Conservation (phyloP, 2,329 filamentous ascomycete species). For the Triangularia verruculosa region DNA sequence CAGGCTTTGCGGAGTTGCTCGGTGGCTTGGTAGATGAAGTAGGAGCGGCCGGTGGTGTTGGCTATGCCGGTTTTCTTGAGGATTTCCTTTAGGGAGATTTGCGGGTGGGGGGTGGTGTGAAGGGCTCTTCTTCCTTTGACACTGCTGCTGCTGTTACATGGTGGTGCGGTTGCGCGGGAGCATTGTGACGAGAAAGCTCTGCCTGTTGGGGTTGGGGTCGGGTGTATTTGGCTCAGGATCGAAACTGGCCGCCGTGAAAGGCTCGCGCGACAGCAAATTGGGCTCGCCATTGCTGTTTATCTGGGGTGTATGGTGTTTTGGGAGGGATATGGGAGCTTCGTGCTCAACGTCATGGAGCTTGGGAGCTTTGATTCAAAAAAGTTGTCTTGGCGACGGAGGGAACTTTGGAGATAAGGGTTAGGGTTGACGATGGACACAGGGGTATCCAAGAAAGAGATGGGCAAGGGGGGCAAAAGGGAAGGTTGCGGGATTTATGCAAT, state of each 20-base stretch:
- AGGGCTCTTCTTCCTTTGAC: conserved; percentile 19
- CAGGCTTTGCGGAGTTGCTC: conserved; percentile 77
- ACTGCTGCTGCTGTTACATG: background rate
- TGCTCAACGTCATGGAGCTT: background rate
- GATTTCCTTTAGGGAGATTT: conserved; percentile 11
- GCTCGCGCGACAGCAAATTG: conserved; percentile 44
- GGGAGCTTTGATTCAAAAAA: conserved; percentile 16
- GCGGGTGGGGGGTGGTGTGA: conserved; percentile 13
- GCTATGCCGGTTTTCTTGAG: conserved; percentile 10
- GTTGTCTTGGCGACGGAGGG: conserved; percentile 16
- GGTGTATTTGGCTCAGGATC: background rate
- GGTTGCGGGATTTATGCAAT: background rate
- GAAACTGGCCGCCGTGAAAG: conserved; percentile 34
- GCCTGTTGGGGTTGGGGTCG: background rate
- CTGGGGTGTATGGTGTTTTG: background rate
- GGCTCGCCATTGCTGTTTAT: conserved; percentile 44
- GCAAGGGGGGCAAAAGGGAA: background rate
- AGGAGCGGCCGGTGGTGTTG: conserved; percentile 39
- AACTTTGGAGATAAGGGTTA: conserved; percentile 23
- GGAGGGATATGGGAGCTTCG: background rate
- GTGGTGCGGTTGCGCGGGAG: conserved; percentile 2
- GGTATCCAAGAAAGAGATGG: background rate
- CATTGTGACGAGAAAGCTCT: conserved; percentile 3
- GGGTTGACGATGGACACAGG: conserved; percentile 9
- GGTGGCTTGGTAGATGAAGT: conserved; percentile 76